These are phyloP conservation scores for Tylopilus rubrobrunneus DNA, from an alignment of 768 basidiomycete genomes.

Conservation along the genomic window DNA sequence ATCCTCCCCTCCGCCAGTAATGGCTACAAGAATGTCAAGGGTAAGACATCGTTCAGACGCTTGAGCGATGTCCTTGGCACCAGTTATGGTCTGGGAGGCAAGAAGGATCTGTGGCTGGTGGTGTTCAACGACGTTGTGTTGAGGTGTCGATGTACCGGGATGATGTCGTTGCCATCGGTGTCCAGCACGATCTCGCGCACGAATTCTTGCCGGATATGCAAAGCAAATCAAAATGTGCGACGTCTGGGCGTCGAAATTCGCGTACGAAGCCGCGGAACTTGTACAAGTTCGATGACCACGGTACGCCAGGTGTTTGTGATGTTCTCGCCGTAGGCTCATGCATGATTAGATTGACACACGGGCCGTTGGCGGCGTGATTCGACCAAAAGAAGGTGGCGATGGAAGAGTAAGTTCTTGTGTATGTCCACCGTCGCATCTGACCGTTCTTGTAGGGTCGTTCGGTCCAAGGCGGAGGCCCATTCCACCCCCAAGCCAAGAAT, in stretches of 20 bases:
- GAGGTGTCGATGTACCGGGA: slow-evolving; percentile 86
- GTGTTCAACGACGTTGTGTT: slow-evolving; percentile 95
- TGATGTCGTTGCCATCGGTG: slow-evolving; percentile 78
- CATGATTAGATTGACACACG: slow-evolving; percentile 75
- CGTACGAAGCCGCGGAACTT: slow-evolving; percentile 85
- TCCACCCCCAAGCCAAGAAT: slow-evolving; percentile 59
- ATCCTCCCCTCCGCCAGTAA: slow-evolving; percentile 35
- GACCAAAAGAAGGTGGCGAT: slow-evolving; percentile 79
- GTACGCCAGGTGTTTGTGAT: slow-evolving; percentile 35
- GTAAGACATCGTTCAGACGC: slow-evolving; percentile 85
- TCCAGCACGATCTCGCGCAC: slow-evolving; percentile 63
- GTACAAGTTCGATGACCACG: slow-evolving; percentile 92
- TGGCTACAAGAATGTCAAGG: slow-evolving; percentile 54
- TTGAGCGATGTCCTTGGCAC: slow-evolving; percentile 83
- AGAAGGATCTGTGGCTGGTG: slow-evolving; percentile 92
- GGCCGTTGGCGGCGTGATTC: slow-evolving; percentile 73
- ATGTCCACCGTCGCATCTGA: slow-evolving; percentile 6
- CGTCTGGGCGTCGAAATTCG: slow-evolving; percentile 68
- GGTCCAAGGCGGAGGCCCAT: slow-evolving; percentile 60
- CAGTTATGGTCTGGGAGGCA: slow-evolving; percentile 52
- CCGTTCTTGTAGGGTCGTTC: slow-evolving; percentile 51
- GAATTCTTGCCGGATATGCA: slow-evolving; percentile 74
- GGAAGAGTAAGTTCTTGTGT: slow-evolving; percentile 69
- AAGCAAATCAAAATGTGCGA: slow-evolving; percentile 81
- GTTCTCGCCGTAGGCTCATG: slow-evolving; percentile 1